Evolutionary conservation across 106 monocot genomes (phyloP), one percentile per base, ranked within the genome.

Genomic region (Cymbidium sinense): DNA sequence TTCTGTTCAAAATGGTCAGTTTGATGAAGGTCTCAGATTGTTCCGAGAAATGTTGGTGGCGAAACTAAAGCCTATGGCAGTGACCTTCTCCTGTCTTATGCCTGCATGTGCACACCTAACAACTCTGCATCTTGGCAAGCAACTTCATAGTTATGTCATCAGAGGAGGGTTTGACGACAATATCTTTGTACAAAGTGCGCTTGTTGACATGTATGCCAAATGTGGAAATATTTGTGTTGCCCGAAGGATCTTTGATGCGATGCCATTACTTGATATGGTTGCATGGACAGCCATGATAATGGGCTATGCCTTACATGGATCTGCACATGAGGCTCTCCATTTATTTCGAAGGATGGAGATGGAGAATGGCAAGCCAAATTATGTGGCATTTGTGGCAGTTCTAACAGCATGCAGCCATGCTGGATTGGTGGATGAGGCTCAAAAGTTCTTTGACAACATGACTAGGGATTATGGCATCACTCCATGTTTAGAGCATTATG

Each of bases 211-310:
- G 91, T 94, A 96, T 84, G 86, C 92, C 21, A 92, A 92, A 80
- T 89, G 92, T 75, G 92, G 92, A 62, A 87, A 85, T 76, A 83
- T 99, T 43, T 30, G 27, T 34, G 19, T 74, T 34, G 99, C 92
- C 41, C 84, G 94, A 3, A 23, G 67, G 25, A 78, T 99, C 12
- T 99, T 99, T 73, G 84, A 99, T 81, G 9, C 34, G n/a, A 86
- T 90, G 84, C 76, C 74, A 15, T 65, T 36, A 31, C 83, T 77
- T 1, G 99, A 99, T 80, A 78, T 86, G 50, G 90, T 92, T 0
- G 82, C 92, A 10, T 95, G 92, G 92, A 99, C 92, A 29, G 86
- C 94, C 52, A 99, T 99, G 95, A 92, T 99, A 69, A 93, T 95
- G 92, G 99, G 99, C 25, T 92, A 95, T 82, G 95, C 99, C 10